Evolutionary conservation across 352 stramenopile species (phyloP).

Genomic region (Phytophthora citricola): DNA sequence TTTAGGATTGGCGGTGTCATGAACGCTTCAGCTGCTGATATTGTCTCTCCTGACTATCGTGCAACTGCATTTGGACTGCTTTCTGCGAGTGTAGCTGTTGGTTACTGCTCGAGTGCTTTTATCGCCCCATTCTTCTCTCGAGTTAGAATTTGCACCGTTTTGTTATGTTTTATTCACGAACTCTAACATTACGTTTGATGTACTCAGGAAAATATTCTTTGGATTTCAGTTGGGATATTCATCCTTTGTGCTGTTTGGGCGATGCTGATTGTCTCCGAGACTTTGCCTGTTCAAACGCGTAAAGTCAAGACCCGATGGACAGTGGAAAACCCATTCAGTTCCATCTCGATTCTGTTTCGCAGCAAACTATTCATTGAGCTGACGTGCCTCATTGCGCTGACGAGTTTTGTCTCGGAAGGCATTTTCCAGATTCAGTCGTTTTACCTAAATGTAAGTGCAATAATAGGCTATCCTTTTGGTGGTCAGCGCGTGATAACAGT

Average conservation of each 20-base stretch:
- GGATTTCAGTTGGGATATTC: slow-evolving; percentile 52
- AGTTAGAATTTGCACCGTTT: slow-evolving; percentile 32
- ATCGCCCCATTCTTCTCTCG: slow-evolving; percentile 55
- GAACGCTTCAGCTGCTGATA: slow-evolving; percentile 68
- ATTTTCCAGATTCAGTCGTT: slow-evolving; percentile 53
- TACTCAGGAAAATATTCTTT: slow-evolving; percentile 54
- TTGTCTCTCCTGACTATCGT: slow-evolving; percentile 57
- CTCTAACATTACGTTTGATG: slow-evolving; percentile 4
- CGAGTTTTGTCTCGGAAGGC: slow-evolving; percentile 50
- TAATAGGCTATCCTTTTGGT: too few relatives aligned
- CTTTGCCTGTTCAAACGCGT: slow-evolving; percentile 41
- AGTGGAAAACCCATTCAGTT: slow-evolving; percentile 57
- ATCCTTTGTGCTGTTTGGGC: slow-evolving; percentile 52
- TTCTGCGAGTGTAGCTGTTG: slow-evolving; percentile 56
- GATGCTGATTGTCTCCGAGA: slow-evolving; percentile 66
- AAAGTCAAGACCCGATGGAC: slow-evolving; percentile 28
- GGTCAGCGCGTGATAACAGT: not conserved
- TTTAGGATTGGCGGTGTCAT: slow-evolving; percentile 61
- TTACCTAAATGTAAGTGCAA: slow-evolving; percentile 69
- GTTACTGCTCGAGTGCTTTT: slow-evolving; percentile 59
- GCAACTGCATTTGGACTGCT: slow-evolving; percentile 61
- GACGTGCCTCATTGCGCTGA: slow-evolving; percentile 64
- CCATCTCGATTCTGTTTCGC: slow-evolving; percentile 64
- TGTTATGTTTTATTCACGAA: not conserved
- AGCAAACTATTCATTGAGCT: slow-evolving; percentile 67